phyloP scores from a whole-genome alignment of 768 basidiomycete genomes.

The Boletus reticuloceps region DNA sequence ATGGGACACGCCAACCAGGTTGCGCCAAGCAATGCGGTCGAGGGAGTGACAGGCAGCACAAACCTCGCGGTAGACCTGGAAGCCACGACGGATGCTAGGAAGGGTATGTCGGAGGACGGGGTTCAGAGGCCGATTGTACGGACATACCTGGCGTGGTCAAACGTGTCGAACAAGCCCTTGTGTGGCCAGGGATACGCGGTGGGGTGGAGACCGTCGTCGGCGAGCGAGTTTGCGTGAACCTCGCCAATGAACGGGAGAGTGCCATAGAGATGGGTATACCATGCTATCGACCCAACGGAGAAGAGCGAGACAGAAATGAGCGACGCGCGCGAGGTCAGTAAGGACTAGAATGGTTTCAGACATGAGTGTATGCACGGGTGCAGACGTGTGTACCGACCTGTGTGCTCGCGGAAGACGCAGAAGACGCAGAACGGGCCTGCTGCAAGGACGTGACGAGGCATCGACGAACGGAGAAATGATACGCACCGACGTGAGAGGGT shows the following conservation, averaged over 20 bases:
- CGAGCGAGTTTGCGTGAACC: conserved; percentile 88
- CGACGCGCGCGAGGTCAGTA: conserved; percentile 68
- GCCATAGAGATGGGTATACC: conserved; percentile 96
- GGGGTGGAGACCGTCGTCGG: conserved; percentile 94
- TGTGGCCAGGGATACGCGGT: conserved; percentile 88
- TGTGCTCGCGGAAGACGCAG: conserved; percentile 53
- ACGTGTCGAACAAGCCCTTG: conserved; percentile 82
- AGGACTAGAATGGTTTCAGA: conserved; percentile 42
- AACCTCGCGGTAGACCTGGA: conserved; percentile 98
- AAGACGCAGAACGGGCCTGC: conserved; percentile 64
- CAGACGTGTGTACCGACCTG: conserved; percentile 50
- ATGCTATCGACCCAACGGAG: conserved; percentile 87
- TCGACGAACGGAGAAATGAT: not conserved
- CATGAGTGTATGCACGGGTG: not conserved
- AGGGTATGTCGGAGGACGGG: conserved; percentile 8
- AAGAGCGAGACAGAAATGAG: conserved; percentile 73
- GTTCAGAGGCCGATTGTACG: conserved; percentile 9
- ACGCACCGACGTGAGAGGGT: conserved; percentile 53
- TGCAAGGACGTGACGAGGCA: conserved; percentile 11
- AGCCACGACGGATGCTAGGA: conserved; percentile 87
- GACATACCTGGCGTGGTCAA: conserved; percentile 92
- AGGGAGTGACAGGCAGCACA: conserved; percentile 99
- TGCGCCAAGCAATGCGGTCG: conserved; percentile 99
- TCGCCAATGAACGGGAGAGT: conserved; percentile 85
- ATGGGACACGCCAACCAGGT: conserved; percentile 97